These are phyloP conservation scores for Lenzites betulinus DNA, from an alignment of 768 basidiomycete genomes.

Conservation along the genomic window DNA sequence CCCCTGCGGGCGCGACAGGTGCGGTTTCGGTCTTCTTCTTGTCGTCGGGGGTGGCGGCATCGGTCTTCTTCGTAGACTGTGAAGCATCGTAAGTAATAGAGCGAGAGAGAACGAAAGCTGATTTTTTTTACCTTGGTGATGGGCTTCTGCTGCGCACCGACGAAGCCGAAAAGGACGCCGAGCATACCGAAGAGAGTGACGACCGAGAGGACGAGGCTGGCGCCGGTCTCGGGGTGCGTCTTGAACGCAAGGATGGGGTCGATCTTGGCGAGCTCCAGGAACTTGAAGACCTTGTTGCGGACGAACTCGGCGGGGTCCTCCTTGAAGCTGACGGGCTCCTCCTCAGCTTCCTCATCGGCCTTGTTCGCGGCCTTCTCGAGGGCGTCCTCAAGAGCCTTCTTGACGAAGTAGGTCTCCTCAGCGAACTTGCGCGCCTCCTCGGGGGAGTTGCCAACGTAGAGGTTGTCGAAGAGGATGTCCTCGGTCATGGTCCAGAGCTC, in stretches of 20 bases:
- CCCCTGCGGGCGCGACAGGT: conserved; percentile 73
- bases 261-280: conserved; percentile 73
- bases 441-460: conserved; percentile 90
- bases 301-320: conserved; percentile 80
- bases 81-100: neutral
- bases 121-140: conserved; percentile 61
- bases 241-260: conserved; percentile 85
- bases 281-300: conserved; percentile 74
- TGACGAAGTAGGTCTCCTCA: conserved; percentile 86
- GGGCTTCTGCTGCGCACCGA: conserved; percentile 73
- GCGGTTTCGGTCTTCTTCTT: conserved; percentile 64
- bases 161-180: conserved; percentile 74
- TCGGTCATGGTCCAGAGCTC: conserved; percentile 99
- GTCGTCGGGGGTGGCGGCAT: conserved; percentile 61
- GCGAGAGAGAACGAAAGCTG: neutral
- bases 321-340: conserved; percentile 50
- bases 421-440: conserved; percentile 85
- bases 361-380: conserved; percentile 49
- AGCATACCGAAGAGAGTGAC: conserved; percentile 87
- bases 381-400: conserved; percentile 79
- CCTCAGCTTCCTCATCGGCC: conserved; percentile 45
- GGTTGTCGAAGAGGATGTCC: conserved; percentile 90
- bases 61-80: conserved; percentile 78
- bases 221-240: conserved; percentile 86
- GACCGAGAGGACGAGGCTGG: conserved; percentile 68